Evolutionary conservation across 129 eudicot species (phyloP), one percentile per base, ranked within the genome.

Genomic region (Solidago caesia): DNA sequence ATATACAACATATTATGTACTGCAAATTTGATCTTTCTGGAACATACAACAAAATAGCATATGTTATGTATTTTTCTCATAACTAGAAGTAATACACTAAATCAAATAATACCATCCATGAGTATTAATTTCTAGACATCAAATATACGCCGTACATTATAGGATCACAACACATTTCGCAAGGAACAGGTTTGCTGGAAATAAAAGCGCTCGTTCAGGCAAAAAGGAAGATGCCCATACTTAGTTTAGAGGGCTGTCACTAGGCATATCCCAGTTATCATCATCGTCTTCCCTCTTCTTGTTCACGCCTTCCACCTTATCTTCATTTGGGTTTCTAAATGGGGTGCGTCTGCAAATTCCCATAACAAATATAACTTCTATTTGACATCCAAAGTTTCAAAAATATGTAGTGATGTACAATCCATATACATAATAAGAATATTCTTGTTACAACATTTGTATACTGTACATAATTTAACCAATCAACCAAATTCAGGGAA

Each of bases 231-330:
- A 83, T 70, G 42, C 70, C 81, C 46, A 83, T 16, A 70, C 72
- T 77, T 84, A 80, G 44, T 67, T 79, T 66, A 79, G 79, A 67
- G 83, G 83, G 63, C 83, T 79, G 78, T 79, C 79, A 16, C 51
- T 74, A 39, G 95, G 89, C 72, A 88, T 78, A 12, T 91, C 97
- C 95, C 95, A 91, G 83, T 86, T 86, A 75, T 88, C 97, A 13
- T 84, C 84, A 4, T 87, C 93, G 5, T 88, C 97, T 6, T 82
- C 88, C 76, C 83, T 82, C 79, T 86, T 81, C 74, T 72, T 75
- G 73, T 65, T 84, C 48, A 84, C 63, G 25, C 71, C 45, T 67
- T 83, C 97, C 73, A 74, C 74, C 84, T 67, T 78, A 53, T 78
- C 87, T 6, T 51, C 85, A 7, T 81, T 67, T 7, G 63, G 68